Evolutionary conservation across 2,329 filamentous ascomycete species (phyloP).

Genomic region (Aureobasidium sp.): DNA sequence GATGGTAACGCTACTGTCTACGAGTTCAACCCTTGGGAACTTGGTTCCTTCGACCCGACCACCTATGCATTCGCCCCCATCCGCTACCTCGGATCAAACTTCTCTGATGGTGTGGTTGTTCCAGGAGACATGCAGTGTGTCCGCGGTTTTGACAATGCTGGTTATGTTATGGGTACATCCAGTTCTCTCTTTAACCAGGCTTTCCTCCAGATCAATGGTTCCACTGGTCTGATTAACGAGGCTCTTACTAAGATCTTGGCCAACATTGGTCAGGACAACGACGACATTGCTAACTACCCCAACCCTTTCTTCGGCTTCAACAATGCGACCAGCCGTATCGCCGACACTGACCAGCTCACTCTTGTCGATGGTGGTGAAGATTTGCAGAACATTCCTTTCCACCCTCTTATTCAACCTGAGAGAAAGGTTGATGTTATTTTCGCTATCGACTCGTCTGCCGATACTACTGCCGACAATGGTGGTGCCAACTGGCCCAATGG

Average conservation of each 20-base stretch:
- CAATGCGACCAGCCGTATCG: constrained; percentile 51
- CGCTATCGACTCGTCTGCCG: constrained; percentile 70
- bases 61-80: constrained; percentile 65
- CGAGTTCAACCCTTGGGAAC: constrained; percentile 74
- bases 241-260: constrained; percentile 39
- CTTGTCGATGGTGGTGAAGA: constrained; percentile 76
- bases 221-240: constrained; percentile 30
- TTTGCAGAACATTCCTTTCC: constrained; percentile 69
- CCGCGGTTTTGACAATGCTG: constrained; percentile 72
- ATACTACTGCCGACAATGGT: constrained; percentile 44
- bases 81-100: constrained; percentile 66
- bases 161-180: constrained; percentile 80
- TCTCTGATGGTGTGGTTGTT: constrained; percentile 55
- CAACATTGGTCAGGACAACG: constrained; percentile 50
- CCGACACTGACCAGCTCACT: constrained; percentile 50
- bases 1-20: constrained; percentile 67
- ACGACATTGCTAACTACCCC: constrained; percentile 71
- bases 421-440: constrained; percentile 74
- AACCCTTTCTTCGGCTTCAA: constrained; percentile 70
- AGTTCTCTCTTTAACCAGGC: constrained; percentile 78
- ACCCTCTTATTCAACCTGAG: constrained; percentile 68
- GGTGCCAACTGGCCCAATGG: constrained; percentile 67
- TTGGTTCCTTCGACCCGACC: constrained; percentile 69
- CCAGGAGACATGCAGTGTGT: constrained; percentile 55
- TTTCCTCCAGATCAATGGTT: constrained; percentile 56